phyloP scores from a whole-genome alignment of 129 eudicot species.

The Scalesia atractyloides region DNA sequence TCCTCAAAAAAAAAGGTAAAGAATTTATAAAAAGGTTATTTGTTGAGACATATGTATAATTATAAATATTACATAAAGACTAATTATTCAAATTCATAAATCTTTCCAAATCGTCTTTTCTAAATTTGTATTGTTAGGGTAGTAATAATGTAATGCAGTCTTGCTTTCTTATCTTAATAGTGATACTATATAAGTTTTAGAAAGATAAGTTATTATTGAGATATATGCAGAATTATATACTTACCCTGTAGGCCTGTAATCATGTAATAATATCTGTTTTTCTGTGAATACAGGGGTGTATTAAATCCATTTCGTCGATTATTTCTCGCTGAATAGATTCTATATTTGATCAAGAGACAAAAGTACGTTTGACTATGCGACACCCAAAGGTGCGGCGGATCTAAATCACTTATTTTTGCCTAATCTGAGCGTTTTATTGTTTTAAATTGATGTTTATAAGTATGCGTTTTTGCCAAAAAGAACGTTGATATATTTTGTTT shows the following conservation, averaged over 20 bases:
- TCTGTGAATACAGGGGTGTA: constrained; percentile 23
- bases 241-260: too few species aligned
- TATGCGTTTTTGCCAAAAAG: not conserved
- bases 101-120: not conserved
- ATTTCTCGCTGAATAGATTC: not conserved
- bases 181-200: not conserved
- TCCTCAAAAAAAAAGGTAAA: constrained; percentile 19
- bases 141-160: not conserved
- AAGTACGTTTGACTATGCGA: not conserved
- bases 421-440: not conserved
- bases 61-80: not conserved
- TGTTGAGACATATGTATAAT: not conserved
- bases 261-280: not conserved
- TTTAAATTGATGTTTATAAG: not conserved
- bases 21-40: not conserved
- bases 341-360: not conserved
- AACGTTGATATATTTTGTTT: not conserved
- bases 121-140: not conserved
- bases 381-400: not conserved
- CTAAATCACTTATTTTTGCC: not conserved
- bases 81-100: not conserved
- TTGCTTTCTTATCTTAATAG: not conserved
- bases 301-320: constrained; percentile 8
- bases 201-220: not conserved
- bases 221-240: too few species aligned